Base-by-base conservation (phyloP, 2,329 filamentous ascomycete genomes). In the Apiospora phragmitis region DNA sequence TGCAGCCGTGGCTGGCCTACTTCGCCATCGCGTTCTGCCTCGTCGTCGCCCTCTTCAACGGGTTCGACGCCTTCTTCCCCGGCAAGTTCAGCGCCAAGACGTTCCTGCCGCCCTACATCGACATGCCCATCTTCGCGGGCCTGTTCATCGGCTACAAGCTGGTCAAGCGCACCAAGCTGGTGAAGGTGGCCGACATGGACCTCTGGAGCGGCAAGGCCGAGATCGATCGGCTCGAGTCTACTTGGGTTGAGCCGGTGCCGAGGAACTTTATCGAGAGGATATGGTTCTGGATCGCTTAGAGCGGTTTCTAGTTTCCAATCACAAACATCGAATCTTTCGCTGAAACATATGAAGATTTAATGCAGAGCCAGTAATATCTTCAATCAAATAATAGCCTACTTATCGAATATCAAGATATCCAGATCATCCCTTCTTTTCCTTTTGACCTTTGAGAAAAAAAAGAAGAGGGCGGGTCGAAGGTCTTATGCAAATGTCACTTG, bases 41-140 rank as follows among this genome's bases (percentile, higher is more conserved):
- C 35, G 77, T 92, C 45, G 91, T 94, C 82, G 88, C 90, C 1
- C 85, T 94, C 72, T 91, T 94, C 47, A 91, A 92, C 59, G 92
- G 92, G 0, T 94, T 93, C 73, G 86, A 91, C 1, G 90, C 93
- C 5, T 94, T 94, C 77, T 84, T 93, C 71, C 89, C 90, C 0
- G 81, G 85, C 18, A 78, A 79, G 43, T 84, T 83, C 55, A 80
- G 80, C 68, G 81, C 80, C 29, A 81, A 80, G 75, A 80, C 80
- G 1, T 94, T 94, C 78, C 81, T 94, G 68, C 92, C 92, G 75
- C 82, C 83, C 0, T 94, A 94, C 76, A 88, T 91, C 71, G 92
- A 92, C 82, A 88, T 94, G 43, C 89, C 89, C 5, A 84, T 94
- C 43, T 93, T 93, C 75, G 86, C 89, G 0, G 73, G 86, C 1